Evolutionary conservation across 768 basidiomycete genomes (phyloP).

Genomic region (Suillus lakei): DNA sequence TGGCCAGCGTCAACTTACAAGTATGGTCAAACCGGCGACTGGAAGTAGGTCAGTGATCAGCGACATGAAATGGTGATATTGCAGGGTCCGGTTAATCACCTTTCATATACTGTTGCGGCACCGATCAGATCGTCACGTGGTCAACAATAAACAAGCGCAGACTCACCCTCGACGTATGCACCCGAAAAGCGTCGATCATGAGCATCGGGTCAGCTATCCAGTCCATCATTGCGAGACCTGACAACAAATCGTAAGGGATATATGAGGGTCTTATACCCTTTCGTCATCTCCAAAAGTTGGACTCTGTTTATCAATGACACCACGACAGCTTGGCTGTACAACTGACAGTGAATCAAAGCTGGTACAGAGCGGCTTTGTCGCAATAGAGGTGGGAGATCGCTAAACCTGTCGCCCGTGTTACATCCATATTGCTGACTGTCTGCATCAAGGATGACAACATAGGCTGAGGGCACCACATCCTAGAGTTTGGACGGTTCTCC

Average conservation of each 20-base stretch:
- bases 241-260: neutral
- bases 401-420: neutral
- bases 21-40: slow-evolving; percentile 1
- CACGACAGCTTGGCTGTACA: neutral
- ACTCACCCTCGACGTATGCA: slow-evolving; percentile 4
- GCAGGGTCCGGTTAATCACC: neutral
- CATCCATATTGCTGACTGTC: neutral
- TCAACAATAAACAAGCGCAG: neutral
- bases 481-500: neutral
- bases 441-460: neutral
- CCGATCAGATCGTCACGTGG: neutral
- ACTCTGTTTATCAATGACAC: neutral
- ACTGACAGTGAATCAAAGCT: neutral
- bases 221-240: neutral
- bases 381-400: neutral
- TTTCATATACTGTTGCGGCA: slow-evolving; percentile 10
- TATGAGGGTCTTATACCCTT: neutral
- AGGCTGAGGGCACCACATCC: neutral
- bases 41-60: neutral
- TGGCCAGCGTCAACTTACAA: slow-evolving; percentile 1
- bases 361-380: neutral
- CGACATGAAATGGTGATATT: neutral
- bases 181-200: neutral
- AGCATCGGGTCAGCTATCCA: neutral
- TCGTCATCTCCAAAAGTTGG: neutral